These are phyloP conservation scores for Physcomitrellopsis africana DNA, from an alignment of 225 moss, liverwort and hornwort species.

Conservation along the genomic window DNA sequence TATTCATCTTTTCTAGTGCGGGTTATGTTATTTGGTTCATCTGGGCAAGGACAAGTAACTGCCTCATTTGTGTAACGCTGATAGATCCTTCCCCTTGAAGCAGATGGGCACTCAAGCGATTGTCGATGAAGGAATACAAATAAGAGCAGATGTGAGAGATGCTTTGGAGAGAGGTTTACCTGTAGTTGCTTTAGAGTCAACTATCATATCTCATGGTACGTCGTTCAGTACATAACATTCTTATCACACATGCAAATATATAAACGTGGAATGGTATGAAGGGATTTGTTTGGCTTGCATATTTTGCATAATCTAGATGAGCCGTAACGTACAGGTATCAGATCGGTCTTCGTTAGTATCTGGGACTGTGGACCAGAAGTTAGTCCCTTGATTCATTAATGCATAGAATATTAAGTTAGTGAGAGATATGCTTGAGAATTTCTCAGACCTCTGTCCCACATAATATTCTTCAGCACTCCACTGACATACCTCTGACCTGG, in stretches of 20 bases:
- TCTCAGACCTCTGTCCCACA: neutral
- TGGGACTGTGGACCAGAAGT: constrained; percentile 16
- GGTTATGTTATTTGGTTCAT: neutral
- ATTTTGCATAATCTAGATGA: neutral
- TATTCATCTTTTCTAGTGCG: neutral
- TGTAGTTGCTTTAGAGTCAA: constrained; percentile 94
- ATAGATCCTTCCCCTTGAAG: neutral
- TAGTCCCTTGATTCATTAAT: neutral
- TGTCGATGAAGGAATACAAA: constrained; percentile 57
- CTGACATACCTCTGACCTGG: too few species aligned
- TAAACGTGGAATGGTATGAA: neutral
- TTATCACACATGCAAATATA: neutral
- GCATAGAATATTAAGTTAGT: neutral
- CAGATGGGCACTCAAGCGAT: constrained; percentile 45
- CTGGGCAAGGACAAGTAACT: neutral
- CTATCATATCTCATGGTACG: constrained; percentile 94
- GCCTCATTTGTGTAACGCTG: constrained; percentile 1
- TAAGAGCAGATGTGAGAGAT: constrained; percentile 71
- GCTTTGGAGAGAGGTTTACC: constrained; percentile 77
- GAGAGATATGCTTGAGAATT: neutral
- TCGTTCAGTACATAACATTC: neutral
- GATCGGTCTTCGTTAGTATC: neutral
- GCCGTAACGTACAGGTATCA: neutral
- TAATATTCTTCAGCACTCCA: too few species aligned
- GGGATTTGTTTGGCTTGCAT: neutral